Percentiles rank a stretch among this genome's conserved stretches.
Conservation (phyloP, 164 flowering plant genomes). For the Paratinospora sagittata region DNA sequence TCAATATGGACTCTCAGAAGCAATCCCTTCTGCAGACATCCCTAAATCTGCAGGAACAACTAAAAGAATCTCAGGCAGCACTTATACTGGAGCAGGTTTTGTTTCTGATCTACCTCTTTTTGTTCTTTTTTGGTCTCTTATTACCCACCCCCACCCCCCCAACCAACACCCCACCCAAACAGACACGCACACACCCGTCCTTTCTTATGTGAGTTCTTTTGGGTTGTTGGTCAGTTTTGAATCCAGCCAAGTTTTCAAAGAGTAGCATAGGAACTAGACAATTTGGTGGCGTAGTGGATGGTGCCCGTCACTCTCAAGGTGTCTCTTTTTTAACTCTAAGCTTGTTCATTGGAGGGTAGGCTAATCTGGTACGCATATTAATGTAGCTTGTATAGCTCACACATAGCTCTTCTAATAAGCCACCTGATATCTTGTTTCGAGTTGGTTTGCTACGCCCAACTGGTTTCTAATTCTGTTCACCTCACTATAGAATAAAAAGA, state of each 20-base stretch:
- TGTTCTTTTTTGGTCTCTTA: constrained; percentile 2
- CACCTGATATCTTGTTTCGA: neutral
- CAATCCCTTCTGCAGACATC: constrained; percentile 68
- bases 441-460: neutral
- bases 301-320: too few relatives aligned
- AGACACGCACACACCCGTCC: neutral
- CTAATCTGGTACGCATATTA: neutral
- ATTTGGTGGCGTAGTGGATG: too few relatives aligned
- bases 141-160: neutral
- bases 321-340: too few relatives aligned
- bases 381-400: neutral
- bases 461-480: too few relatives aligned
- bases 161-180: neutral
- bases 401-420: neutral
- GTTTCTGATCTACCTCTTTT: constrained; percentile 14
- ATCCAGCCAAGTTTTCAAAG: too few relatives aligned
- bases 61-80: constrained; percentile 78
- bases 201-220: neutral
- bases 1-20: constrained; percentile 74
- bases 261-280: too few relatives aligned
- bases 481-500: too few relatives aligned
- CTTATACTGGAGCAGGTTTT: constrained; percentile 95
- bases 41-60: constrained; percentile 66
- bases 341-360: neutral
- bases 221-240: too few relatives aligned